phyloP scores from a whole-genome alignment of 2,329 filamentous ascomycete species.

The Atkinsonella texensis region DNA sequence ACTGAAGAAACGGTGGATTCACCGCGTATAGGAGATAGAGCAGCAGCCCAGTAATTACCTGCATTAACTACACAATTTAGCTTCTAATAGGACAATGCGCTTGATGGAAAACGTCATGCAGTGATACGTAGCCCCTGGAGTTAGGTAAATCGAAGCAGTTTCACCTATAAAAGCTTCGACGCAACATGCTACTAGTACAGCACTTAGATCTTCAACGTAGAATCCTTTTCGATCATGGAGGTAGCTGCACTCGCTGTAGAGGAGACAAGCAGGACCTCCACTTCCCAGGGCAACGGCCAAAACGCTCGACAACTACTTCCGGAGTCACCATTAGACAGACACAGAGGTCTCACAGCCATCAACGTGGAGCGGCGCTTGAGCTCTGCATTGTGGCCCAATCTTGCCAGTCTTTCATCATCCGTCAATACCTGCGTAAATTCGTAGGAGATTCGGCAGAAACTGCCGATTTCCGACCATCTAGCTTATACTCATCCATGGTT shows the following conservation, averaged over 20 bases:
- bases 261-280: no score
- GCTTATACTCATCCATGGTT: no score
- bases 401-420: slow-evolving; percentile 15
- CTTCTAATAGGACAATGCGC: no score
- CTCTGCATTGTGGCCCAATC: slow-evolving; percentile 18
- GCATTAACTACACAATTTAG: no score
- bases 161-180: slow-evolving; percentile 27
- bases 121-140: slow-evolving; percentile 16
- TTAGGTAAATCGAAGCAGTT: slow-evolving; percentile 26
- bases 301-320: no score
- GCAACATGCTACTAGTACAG: slow-evolving; percentile 9
- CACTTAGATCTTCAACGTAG: slow-evolving; percentile 17
- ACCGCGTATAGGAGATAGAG: slow-evolving; percentile 13
- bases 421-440: not conserved
- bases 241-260: no score
- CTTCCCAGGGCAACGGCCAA: no score
- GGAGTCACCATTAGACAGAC: no score
- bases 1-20: slow-evolving; percentile 9
- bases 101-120: no score
- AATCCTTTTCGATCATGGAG: no score
- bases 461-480: no score
- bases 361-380: slow-evolving; percentile 25
- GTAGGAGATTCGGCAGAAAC: no score
- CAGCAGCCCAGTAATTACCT: slow-evolving; percentile 34
- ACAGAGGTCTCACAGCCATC: slow-evolving; percentile 23